A percentile compares a stretch with the other conserved stretches of the same genome.
phyloP scores from a whole-genome alignment of 2,329 filamentous ascomycete genomes.

The Pseudopithomyces maydicus region DNA sequence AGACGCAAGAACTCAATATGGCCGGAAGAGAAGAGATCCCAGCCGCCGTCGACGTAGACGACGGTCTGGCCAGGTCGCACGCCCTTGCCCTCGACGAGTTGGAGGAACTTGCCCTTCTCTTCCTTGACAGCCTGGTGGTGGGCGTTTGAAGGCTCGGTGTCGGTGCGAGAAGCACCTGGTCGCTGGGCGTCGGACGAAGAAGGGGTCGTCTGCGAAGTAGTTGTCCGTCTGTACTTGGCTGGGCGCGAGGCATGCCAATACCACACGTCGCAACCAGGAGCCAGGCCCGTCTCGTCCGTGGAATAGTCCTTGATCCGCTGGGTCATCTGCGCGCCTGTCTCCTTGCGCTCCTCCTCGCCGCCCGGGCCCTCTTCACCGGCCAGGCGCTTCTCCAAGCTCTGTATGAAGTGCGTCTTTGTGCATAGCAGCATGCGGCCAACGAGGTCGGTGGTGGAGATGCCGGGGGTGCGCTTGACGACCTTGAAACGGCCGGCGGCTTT shows the following conservation, averaged over 20 bases:
- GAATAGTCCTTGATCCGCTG: conserved; percentile 84
- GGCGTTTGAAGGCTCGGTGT: conserved; percentile 37
- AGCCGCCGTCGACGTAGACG: conserved; percentile 95
- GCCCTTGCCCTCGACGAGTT: conserved; percentile 72
- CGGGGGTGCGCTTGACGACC: conserved; percentile 93
- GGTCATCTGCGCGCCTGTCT: conserved; percentile 70
- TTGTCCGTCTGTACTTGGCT: conserved; percentile 42
- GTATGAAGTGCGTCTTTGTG: conserved; percentile 93
- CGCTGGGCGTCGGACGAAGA: conserved; percentile 18
- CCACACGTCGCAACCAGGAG: conserved; percentile 83
- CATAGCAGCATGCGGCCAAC: conserved; percentile 96
- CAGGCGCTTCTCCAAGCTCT: conserved; percentile 72
- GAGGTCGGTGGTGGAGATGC: conserved; percentile 97
- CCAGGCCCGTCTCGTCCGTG: conserved; percentile 79
- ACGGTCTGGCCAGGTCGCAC: conserved; percentile 80
- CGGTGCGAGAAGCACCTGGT: conserved; percentile 26
- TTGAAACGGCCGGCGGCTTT: conserved; percentile 94
- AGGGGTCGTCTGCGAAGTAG: conserved; percentile 5
- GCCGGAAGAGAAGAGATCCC: conserved; percentile 94
- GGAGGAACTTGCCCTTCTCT: conserved; percentile 68
- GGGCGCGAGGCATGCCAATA: conserved; percentile 70
- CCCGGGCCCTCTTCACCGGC: conserved; percentile 75
- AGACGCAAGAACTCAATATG: conserved; percentile 92
- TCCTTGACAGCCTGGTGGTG: conserved; percentile 48
- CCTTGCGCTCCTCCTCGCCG: conserved; percentile 67